Evolutionary conservation across 1,284 basidiomycete species (phyloP).

Genomic region (Butyriboletus appendiculatus): DNA sequence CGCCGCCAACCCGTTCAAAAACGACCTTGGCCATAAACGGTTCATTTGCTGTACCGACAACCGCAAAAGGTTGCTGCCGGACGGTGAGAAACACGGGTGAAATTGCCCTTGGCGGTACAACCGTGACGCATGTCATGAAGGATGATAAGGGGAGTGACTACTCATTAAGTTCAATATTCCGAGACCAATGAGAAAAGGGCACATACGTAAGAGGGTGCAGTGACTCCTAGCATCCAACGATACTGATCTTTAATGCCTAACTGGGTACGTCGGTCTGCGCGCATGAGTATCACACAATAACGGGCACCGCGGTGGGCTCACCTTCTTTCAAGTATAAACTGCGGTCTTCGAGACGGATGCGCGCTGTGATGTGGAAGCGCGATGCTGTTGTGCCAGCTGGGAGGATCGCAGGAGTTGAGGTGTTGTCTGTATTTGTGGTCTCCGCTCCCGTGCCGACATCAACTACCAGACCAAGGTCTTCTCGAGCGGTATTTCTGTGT

Average conservation of each 20-base stretch:
- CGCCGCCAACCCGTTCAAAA: constrained; percentile 48
- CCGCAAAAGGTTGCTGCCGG: constrained; percentile 56
- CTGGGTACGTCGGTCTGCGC: constrained; percentile 45
- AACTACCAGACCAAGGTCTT: constrained; percentile 35
- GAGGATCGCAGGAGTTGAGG: constrained; percentile 4
- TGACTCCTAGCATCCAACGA: constrained; percentile 70
- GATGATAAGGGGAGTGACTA: constrained; percentile 40
- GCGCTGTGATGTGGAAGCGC: constrained; percentile 67
- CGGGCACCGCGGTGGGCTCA: constrained; percentile 29
- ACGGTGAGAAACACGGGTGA: constrained; percentile 36
- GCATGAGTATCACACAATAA: constrained; percentile 1
- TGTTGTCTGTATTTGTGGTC: neutral
- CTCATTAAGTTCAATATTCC: neutral
- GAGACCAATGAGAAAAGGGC: neutral
- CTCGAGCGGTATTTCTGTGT: constrained; percentile 46
- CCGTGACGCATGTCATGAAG: constrained; percentile 49
- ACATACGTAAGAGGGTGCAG: constrained; percentile 71
- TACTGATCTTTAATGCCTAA: constrained; percentile 47
- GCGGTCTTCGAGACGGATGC: constrained; percentile 61
- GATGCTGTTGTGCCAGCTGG: constrained; percentile 38
- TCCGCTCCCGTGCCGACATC: constrained; percentile 1
- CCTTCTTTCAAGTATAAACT: constrained; percentile 63
- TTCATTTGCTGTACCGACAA: constrained; percentile 53
- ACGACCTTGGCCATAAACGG: constrained; percentile 67
- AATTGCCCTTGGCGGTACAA: constrained; percentile 40